Evolutionary conservation across 2,329 filamentous ascomycete species (phyloP), one percentile per base, ranked within the genome.

Genomic region (Claviceps citrina): DNA sequence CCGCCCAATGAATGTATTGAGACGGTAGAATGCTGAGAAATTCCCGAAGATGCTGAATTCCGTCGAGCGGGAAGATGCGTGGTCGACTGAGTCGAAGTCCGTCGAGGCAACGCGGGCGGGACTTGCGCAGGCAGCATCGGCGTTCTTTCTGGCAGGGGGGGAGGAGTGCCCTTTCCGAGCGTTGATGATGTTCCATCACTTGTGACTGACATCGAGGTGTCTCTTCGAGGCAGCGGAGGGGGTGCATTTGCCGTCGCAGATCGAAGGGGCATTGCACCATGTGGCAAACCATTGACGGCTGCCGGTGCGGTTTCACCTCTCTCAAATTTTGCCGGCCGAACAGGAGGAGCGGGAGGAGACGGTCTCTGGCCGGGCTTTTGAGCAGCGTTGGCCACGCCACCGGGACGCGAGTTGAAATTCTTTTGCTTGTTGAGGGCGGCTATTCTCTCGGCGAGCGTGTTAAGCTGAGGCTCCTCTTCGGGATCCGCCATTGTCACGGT

Each of bases 381-480:
- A 19, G 61, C 57, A 26, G 27, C 34, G 26, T 22, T 44, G 24
- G 15, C 55, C 18, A 61, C 58, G 15, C 30, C 35, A 19, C 16
- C 44, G 22, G 16, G 13, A 12, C 19, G 32, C 12, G 31, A n/a
- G 39, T 60, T 61, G 60, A 78, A 73, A 61, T 71, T 72, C 57
- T 73, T 72, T 55, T 78, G 68, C 51, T 63, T 60, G 48, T 78
- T 78, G 46, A 80, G 64, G 24, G 76, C 76, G 8, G 75, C 74
- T 46, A 79, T 79, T 39, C 76, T 67, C 55, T 78, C 73, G 4
- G 71, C 67, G 20, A 80, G 64, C 7, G 69, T 70, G 43, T 63
- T 75, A 55, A 75, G 78, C 45, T 70, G 70, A 30, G 73, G 73
- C 51, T 78, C 75, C 51, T 78, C 75, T 49, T 77, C 71, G 33